phyloP scores from a whole-genome alignment of 1,139 yeast genomes.

The Kurtzmaniella natalensis region DNA sequence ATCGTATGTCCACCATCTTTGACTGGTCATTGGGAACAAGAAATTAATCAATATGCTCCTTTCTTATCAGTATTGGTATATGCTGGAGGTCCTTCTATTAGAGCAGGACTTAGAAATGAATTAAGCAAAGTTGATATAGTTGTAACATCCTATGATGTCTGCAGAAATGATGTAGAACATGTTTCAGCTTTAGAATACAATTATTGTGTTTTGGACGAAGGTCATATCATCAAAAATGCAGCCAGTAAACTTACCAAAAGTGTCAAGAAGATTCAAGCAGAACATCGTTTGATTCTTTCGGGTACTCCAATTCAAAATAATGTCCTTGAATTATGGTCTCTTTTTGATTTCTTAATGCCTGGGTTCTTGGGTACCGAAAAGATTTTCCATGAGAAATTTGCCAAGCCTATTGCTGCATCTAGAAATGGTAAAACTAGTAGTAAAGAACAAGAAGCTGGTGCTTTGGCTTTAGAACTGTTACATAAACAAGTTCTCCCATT shows the following conservation, averaged over 20 bases:
- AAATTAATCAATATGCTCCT: conserved; percentile 85
- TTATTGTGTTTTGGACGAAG: conserved; percentile 96
- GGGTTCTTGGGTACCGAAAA: conserved; percentile 96
- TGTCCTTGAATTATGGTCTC: conserved; percentile 93
- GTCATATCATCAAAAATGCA: conserved; percentile 93
- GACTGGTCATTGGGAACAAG: conserved; percentile 99
- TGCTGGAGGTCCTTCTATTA: conserved; percentile 85
- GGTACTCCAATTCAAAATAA: conserved; percentile 99
- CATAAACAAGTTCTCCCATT: conserved; percentile 97
- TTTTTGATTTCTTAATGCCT: conserved; percentile 97
- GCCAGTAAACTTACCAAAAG: conserved; percentile 84
- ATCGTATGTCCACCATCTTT: conserved; percentile 95
- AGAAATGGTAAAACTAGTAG: conserved; percentile 87
- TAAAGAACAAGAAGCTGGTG: conserved; percentile 96
- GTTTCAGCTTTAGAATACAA: conserved; percentile 67
- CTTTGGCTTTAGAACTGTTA: conserved; percentile 88
- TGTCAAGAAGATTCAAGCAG: conserved; percentile 77
- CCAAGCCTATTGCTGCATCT: conserved; percentile 95
- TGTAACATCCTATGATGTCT: conserved; percentile 94
- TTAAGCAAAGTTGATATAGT: conserved; percentile 71
- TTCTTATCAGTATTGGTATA: conserved; percentile 78
- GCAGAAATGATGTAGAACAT: conserved; percentile 80
- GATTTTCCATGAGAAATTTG: conserved; percentile 89
- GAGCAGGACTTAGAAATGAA: conserved; percentile 52
- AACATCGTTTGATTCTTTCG: conserved; percentile 84